Evolutionary conservation across 1,284 basidiomycete species (phyloP).

Genomic region (Xerocomus minutiporus): DNA sequence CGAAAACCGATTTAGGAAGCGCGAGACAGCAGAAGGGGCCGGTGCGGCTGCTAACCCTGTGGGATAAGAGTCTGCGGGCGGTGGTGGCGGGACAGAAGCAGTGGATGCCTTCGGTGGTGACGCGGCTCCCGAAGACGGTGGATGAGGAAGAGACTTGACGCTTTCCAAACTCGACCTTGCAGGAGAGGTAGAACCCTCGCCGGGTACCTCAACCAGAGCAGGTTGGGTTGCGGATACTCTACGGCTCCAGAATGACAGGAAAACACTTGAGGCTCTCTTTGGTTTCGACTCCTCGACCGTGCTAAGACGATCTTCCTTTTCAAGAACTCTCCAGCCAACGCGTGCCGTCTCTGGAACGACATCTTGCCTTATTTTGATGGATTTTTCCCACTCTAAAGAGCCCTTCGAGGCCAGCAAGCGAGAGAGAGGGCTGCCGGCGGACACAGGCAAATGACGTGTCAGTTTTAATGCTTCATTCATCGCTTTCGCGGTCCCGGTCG

Average conservation of each 20-base stretch:
- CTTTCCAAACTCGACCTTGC: conserved; percentile 35
- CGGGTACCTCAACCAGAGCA: conserved; percentile 11
- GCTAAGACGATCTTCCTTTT: conserved; percentile 35
- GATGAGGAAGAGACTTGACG: conserved; percentile 14
- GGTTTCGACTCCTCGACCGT: conserved; percentile 35
- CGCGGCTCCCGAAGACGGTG: conserved; percentile 17
- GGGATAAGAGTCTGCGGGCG: conserved; percentile 12
- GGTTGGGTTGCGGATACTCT: conserved; percentile 30
- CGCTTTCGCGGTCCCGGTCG: conserved; percentile 52
- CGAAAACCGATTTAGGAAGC: conserved; percentile 68
- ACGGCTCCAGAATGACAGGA: conserved; percentile 69
- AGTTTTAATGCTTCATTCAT: conserved; percentile 56
- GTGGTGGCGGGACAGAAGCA: conserved; percentile 8
- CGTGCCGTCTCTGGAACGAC: conserved; percentile 49
- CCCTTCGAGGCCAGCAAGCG: conserved; percentile 63
- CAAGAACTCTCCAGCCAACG: conserved; percentile 61
- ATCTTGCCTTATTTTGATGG: conserved; percentile 53
- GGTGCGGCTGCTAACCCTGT: conserved; percentile 21
- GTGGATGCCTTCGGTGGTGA: conserved; percentile 23
- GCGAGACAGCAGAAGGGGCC: conserved; percentile 59
- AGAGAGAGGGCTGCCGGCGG: conserved; percentile 58
- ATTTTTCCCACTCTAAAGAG: conserved; percentile 66
- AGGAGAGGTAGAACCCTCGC: conserved; percentile 29
- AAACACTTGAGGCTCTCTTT: conserved; percentile 47
- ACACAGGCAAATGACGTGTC: conserved; percentile 52